Conservation (phyloP, 176 grass and related monocot genomes). For the Cenchrus americanus region DNA sequence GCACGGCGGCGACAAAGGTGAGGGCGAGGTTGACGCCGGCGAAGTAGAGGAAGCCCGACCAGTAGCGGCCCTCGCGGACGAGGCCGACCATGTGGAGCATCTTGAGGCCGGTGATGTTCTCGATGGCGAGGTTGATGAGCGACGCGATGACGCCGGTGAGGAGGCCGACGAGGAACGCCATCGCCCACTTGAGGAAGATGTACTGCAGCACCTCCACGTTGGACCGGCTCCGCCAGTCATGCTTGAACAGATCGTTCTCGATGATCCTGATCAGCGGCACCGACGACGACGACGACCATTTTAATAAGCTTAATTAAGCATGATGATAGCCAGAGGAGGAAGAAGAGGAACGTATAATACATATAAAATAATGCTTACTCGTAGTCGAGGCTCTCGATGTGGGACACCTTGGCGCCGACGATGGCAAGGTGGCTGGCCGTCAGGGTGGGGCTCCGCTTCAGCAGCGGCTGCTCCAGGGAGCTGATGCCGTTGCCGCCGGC, state of each 20-base stretch:
- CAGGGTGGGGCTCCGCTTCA: constrained; percentile 66
- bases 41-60: constrained; percentile 80
- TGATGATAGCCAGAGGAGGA: not conserved
- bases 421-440: constrained; percentile 83
- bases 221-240: constrained; percentile 93
- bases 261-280: constrained; percentile 53
- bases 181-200: constrained; percentile 82
- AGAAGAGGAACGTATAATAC: no score
- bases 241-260: constrained; percentile 95
- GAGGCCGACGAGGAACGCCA: constrained; percentile 89
- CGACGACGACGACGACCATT: no score
- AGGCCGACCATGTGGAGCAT: constrained; percentile 75
- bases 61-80: constrained; percentile 70
- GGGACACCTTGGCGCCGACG: constrained; percentile 93
- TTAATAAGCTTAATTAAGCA: no score
- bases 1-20: constrained; percentile 65
- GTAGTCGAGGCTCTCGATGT: constrained; percentile 98
- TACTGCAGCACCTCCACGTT: constrained; percentile 90
- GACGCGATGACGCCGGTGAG: constrained; percentile 90
- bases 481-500: not conserved
- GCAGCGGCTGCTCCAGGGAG: constrained; percentile 69
- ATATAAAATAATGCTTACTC: constrained; percentile 57
- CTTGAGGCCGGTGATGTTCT: constrained; percentile 94
- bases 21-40: constrained; percentile 69
- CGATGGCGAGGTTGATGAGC: constrained; percentile 88